Conservation (phyloP, 2,329 filamentous ascomycete species). For the Polychaeton citri region DNA sequence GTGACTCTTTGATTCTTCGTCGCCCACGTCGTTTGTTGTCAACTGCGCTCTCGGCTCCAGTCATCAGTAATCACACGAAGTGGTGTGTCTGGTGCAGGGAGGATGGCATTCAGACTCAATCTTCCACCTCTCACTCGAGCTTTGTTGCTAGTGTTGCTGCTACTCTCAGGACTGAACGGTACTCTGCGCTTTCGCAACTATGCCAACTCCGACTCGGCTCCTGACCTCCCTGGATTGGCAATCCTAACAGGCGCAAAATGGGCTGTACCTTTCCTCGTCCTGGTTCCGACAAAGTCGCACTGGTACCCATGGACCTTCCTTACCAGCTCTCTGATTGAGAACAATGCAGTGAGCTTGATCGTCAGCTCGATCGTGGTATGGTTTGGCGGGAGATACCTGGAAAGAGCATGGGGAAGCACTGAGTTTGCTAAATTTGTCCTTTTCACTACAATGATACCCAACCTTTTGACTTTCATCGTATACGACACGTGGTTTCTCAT, state of each 20-base stretch:
- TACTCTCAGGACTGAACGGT: constrained; percentile 72
- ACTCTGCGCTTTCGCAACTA: constrained; percentile 61
- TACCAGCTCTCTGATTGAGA: constrained; percentile 77
- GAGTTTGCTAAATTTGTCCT: constrained; percentile 87
- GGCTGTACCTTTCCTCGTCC: constrained; percentile 62
- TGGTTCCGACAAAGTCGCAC: constrained; percentile 71
- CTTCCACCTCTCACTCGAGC: constrained; percentile 82
- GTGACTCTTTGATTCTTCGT: too few species aligned
- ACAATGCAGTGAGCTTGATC: constrained; percentile 75
- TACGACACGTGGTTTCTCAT: constrained; percentile 63
- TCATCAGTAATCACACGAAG: too few species aligned
- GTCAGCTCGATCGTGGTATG: constrained; percentile 70
- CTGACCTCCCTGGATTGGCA: constrained; percentile 14
- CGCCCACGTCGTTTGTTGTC: too few species aligned
- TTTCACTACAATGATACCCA: constrained; percentile 66
- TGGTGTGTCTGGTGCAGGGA: too few species aligned
- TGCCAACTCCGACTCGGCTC: constrained; percentile 19
- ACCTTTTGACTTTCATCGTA: constrained; percentile 57
- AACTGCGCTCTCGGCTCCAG: too few species aligned
- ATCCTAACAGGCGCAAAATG: constrained; percentile 18
- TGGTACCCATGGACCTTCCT: constrained; percentile 89
- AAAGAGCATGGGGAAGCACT: constrained; percentile 84
- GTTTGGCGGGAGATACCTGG: constrained; percentile 86
- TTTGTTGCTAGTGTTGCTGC: constrained; percentile 59
- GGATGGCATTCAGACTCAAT: constrained; percentile 50